Evolutionary conservation across 73 alveolate genomes (phyloP), one percentile per base, ranked within the genome.

Genomic region (Paramecium tetraurelia): DNA sequence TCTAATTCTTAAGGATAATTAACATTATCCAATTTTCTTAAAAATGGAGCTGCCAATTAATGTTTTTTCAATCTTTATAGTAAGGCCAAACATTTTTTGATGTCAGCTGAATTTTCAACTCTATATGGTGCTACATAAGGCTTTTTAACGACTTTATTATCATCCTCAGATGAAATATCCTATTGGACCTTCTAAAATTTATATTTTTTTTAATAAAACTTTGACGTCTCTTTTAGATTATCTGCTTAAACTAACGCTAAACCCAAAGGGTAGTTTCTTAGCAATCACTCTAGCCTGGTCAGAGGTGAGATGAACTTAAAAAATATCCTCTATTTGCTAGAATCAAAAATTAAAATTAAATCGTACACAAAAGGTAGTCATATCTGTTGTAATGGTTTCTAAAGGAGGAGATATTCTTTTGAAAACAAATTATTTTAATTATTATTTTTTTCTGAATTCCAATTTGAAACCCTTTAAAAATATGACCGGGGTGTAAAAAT

Each of bases 201-300:
- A 44, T 80, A 44, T 21, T 44, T 31, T 31, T 31, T 16, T 10
- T 31, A 8, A 22, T 80, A 80, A 27, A 31, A 31, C 57, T 46
- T 33, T 46, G n/a, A 41, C 90, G 10, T 80, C 90, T 43, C 90
- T 41, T 43, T 80, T 80, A 14, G 90, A 41, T 43, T 41, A 41
- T 43, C 90, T 40, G 31, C 70, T 31, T 22, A 41, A 48, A 48
- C 21, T 40, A 20, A 80, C 75, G 27, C 90, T 80, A 80, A 80
- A 80, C 5, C 90, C 90, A 43, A 76, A 31, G 27, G 90, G 90
- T 27, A 80, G 7, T 22, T 63, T 40, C 2, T 80, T 80, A 22
- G 90, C 90, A 22, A 80, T 80, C 46, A 80, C 90, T 43, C 75
- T 40, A 27, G 90, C 90, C 14, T 80, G 50, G 27, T 80, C 90